Evolutionary conservation across 805 yeast species (phyloP), one percentile per base, ranked within the genome.

Genomic region (Myxozyma neotropica): DNA sequence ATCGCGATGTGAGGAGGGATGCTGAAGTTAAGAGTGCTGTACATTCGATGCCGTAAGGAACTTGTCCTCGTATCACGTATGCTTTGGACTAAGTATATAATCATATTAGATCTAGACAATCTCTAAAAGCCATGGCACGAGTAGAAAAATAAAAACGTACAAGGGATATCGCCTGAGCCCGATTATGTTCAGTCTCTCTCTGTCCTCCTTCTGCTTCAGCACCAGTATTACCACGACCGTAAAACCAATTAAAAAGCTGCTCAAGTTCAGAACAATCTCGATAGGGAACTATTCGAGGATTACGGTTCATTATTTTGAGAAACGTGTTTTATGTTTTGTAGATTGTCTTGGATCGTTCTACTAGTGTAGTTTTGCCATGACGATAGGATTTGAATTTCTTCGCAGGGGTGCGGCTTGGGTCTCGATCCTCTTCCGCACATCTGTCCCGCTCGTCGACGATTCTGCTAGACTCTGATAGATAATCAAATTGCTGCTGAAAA

Each of bases 11-110:
- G 23, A 35, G 77, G 77, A 84, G 57, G 1, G 74, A 68, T 0
- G 84, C 76, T n/a, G 85, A 78, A 0, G 83, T 80, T 17, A 88
- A 68, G 42, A 81, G 73, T 0, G 85, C 78, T 0, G 95, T 88
- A 43, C 83, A 73, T 66, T 87, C 93, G 33, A 89, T 77, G 0
- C 86, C 85, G 70, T 86, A 94, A 0, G 94, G 92, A 15, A 88
- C 66, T 66, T 75, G 78, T 19, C 91, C 90, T 68, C 88, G 77
- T 1, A 87, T 77, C 40, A 74, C 72, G 67, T 81, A 81, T 0
- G 85, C 82, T 55, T 79, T 74, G 3, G 57, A 57, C 62, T 58
- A 19, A 10, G n/a, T 12, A 15, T 33, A 13, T 47, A 29, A 39
- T 39, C n/a, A n/a, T n/a, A n/a, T n/a, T n/a, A n/a, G n/a, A n/a